Evolutionary conservation across 345 rosid genomes (phyloP).

Genomic region (Lepidium aucheri): DNA sequence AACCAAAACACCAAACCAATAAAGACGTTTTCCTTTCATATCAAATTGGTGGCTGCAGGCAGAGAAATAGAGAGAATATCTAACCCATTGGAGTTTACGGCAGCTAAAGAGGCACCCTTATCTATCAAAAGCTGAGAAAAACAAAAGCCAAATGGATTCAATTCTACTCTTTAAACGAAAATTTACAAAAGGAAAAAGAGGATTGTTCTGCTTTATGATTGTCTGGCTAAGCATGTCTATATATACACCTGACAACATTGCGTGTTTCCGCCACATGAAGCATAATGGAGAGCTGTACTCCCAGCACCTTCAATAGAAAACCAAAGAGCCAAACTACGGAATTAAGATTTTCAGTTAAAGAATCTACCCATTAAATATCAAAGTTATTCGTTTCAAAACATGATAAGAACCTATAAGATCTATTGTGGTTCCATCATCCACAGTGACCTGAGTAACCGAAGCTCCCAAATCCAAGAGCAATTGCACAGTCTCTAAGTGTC

Average conservation of each 20-base stretch:
- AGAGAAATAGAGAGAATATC: not conserved
- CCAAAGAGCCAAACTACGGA: slow-evolving; percentile 3
- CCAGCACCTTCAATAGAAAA: slow-evolving; percentile 63
- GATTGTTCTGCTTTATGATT: not conserved
- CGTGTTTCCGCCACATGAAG: slow-evolving; percentile 94
- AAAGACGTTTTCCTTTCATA: not conserved
- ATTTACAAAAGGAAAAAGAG: not conserved
- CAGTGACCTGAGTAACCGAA: slow-evolving; percentile 60
- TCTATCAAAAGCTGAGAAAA: slow-evolving; percentile 64
- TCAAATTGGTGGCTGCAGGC: not conserved
- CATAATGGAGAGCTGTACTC: slow-evolving; percentile 91
- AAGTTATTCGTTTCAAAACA: not conserved
- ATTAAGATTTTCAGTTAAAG: not conserved
- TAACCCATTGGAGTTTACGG: slow-evolving; percentile 76
- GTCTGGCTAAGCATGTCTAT: not conserved
- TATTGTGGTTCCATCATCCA: slow-evolving; percentile 88
- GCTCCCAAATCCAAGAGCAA: slow-evolving; percentile 91
- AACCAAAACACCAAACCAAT: slow-evolving; percentile 10
- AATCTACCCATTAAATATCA: not conserved
- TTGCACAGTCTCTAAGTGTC: slow-evolving; percentile 73
- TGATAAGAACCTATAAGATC: slow-evolving; percentile 70
- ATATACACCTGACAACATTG: slow-evolving; percentile 86
- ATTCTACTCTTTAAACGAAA: not conserved
- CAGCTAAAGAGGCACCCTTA: slow-evolving; percentile 64
- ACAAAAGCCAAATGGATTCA: slow-evolving; percentile 5